Evolutionary conservation across 2,329 filamentous ascomycete genomes (phyloP).

Genomic region (Pseudogymnoascus destructans): DNA sequence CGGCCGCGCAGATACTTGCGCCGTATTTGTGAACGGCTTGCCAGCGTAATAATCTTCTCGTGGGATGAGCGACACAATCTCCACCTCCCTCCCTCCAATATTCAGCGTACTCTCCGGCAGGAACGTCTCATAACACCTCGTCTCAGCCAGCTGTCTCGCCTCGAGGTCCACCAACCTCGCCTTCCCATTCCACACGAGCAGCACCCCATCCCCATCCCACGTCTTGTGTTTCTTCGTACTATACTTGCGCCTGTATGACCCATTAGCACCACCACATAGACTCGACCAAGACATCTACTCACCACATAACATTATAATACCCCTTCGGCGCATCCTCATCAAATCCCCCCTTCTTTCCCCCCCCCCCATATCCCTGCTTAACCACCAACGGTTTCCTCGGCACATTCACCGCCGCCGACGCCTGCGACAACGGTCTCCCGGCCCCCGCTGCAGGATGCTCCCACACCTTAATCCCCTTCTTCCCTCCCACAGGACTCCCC

Average conservation of each 20-base stretch:
- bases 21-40: constrained; percentile 30
- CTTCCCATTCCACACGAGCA: constrained; percentile 43
- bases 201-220: constrained; percentile 61
- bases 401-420: constrained; percentile 18
- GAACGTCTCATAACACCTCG: constrained; percentile 40
- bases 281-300: neutral
- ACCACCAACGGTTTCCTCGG: constrained; percentile 23
- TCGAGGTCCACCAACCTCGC: constrained; percentile 48
- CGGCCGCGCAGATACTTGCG: neutral
- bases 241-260: constrained; percentile 44
- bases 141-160: constrained; percentile 49
- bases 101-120: constrained; percentile 47
- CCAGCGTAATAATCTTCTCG: constrained; percentile 45
- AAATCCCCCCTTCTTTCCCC: neutral
- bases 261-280: neutral
- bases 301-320: constrained; percentile 27
- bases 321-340: constrained; percentile 15
- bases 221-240: constrained; percentile 65
- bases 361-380: neutral
- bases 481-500: neutral
- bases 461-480: neutral
- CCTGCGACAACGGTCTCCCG: neutral
- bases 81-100: constrained; percentile 53
- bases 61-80: constrained; percentile 48
- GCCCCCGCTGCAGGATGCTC: neutral